Base-by-base conservation (phyloP, 495 filamentous ascomycete species). In the Neurospora sp. region DNA sequence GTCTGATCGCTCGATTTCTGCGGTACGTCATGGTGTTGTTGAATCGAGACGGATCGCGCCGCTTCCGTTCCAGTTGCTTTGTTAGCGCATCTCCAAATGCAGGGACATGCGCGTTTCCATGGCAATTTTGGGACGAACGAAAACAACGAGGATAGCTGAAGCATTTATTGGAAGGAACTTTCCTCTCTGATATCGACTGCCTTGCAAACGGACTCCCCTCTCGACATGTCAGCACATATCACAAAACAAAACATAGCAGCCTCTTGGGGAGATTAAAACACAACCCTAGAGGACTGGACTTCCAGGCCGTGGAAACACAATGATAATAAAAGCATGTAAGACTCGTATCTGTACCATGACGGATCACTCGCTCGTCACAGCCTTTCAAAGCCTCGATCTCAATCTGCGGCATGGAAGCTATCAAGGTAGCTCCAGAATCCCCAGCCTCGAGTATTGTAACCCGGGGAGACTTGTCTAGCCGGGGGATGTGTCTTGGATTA, bases 331-430 rank as follows among this genome's bases (percentile, higher is more conserved):
- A 74, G 70, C 69, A 87, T 97, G 91, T 96, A 84, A 87, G 89
- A 87, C 92, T 93, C 91, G 93, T 97, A 97, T 97, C 93, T 97
- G 93, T 96, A 91, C 93, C 89, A 88, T 87, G 85, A 90, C 85
- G 87, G 86, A 88, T 85, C 81, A 83, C 84, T 93, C 90, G 81
- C 84, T 86, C 86, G 85, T 86, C 85, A 91, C 89, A 89, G 93
- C 93, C 95, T 93, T 93, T 95, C 93, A 89, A 85, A 90, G 91
- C 91, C 88, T 86, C 84, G 39, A 31, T 41, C 7, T 88, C 78
- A 73, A 86, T 88, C 78, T 88, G 78, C 87, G 86, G 87, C 87
- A 84, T 71, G 82, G 78, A 75, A 75, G 78, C 86, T 86, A 88
- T 85, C 82, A 76, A 78, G 69, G 84, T 87, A 88, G 85, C 82